Conservation (phyloP, 2,329 filamentous ascomycete species). For the Fusarium napiforme region DNA sequence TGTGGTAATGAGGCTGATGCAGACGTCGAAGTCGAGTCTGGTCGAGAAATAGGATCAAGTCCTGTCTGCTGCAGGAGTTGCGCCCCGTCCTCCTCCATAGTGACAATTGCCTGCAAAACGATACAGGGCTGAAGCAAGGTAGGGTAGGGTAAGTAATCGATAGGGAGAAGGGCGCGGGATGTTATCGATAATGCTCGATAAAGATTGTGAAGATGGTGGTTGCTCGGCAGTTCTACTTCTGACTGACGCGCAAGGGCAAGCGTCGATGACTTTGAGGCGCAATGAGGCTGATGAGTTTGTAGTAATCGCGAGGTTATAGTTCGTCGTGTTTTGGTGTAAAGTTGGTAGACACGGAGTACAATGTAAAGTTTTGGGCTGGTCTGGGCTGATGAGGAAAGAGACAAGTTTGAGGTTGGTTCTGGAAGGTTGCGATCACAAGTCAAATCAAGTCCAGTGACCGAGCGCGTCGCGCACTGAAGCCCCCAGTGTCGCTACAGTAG, state of each 20-base stretch:
- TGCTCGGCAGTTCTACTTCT: constrained; percentile 5
- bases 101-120: not conserved
- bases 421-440: constrained; percentile 26
- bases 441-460: constrained; percentile 14
- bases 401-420: not conserved
- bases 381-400: constrained; percentile 9
- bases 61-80: constrained; percentile 53
- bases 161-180: constrained; percentile 4
- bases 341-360: not conserved
- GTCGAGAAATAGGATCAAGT: constrained; percentile 61
- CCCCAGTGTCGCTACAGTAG: not conserved
- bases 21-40: constrained; percentile 61
- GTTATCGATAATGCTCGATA: constrained; percentile 10
- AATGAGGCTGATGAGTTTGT: not conserved
- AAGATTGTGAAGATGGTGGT: not conserved
- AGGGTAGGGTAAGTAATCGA: not conserved
- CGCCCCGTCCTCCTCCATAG: constrained; percentile 59
- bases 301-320: not conserved
- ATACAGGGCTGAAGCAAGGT: not conserved
- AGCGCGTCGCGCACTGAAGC: constrained; percentile 30
- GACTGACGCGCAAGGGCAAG: constrained; percentile 14
- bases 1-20: constrained; percentile 56
- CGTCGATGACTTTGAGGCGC: not conserved
- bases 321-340: not conserved
- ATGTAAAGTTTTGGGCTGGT: not conserved